phyloP scores from a whole-genome alignment of 2,329 filamentous ascomycete genomes.

The Verticillium isaacii region DNA sequence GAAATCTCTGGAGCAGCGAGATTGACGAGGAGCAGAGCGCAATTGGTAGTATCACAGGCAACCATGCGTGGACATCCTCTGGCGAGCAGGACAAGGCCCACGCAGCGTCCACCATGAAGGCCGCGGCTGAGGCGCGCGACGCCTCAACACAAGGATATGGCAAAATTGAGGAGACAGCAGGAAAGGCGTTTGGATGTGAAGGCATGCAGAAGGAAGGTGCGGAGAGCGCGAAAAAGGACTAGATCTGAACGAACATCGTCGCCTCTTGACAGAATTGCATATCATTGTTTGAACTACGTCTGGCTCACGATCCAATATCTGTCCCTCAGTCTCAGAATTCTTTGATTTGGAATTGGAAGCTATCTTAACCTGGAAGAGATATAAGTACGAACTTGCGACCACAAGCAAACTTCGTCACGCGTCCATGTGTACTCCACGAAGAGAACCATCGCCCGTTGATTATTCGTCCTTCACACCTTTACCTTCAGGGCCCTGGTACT shows the following conservation, averaged over 20 bases:
- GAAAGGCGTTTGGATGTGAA: constrained; percentile 60
- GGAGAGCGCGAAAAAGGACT: constrained; percentile 36
- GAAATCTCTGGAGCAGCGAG: neutral
- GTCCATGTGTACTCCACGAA: too few species aligned
- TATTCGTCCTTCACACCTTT: neutral
- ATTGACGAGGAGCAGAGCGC: constrained; percentile 37
- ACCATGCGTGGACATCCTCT: constrained; percentile 57
- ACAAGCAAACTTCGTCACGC: too few species aligned
- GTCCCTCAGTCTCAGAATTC: too few species aligned
- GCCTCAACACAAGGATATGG: constrained; percentile 50
- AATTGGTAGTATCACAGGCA: constrained; percentile 58
- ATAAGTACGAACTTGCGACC: too few species aligned
- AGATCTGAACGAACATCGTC: neutral
- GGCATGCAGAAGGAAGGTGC: constrained; percentile 63
- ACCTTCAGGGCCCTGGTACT: constrained; percentile 6
- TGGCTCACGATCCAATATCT: too few species aligned
- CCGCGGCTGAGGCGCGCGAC: constrained; percentile 52
- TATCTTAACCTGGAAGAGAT: too few species aligned
- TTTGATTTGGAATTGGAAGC: too few species aligned
- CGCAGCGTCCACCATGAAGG: constrained; percentile 59
- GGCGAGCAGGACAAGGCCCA: constrained; percentile 61
- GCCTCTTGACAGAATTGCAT: too few species aligned
- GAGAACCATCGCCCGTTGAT: too few species aligned
- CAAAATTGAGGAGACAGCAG: constrained; percentile 59
- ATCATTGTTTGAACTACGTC: too few species aligned